phyloP scores from a whole-genome alignment of 495 filamentous ascomycete species.

The Usnea hakonensis region DNA sequence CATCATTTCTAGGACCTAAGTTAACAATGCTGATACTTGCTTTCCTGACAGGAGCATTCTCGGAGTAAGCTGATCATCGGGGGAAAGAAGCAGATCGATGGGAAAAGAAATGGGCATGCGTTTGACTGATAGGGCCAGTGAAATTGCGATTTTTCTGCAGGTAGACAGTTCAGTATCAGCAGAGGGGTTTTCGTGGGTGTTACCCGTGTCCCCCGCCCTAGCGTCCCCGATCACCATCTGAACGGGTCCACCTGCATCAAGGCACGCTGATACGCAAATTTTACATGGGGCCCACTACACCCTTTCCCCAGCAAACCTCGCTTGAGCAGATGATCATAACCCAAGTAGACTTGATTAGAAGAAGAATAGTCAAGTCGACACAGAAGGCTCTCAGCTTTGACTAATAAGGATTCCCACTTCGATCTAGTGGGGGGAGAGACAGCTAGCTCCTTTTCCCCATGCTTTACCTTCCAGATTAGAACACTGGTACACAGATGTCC shows the following conservation, averaged over 20 bases:
- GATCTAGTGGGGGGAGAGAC: not conserved
- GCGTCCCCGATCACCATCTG: not conserved
- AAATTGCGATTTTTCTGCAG: not conserved
- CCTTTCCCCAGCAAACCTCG: not conserved
- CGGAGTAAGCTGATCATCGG: not conserved
- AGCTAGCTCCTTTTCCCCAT: not conserved
- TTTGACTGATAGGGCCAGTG: no score
- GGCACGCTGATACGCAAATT: not conserved
- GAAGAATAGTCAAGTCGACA: not conserved
- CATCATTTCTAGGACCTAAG: no score
- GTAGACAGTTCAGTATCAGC: not conserved
- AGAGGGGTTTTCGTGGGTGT: not conserved
- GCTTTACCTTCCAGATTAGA: not conserved
- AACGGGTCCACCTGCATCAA: not conserved
- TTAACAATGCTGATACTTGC: not conserved
- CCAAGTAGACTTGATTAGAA: not conserved
- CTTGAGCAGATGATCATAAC: not conserved
- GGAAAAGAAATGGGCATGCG: not conserved
- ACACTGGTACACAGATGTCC: conserved; percentile 1
- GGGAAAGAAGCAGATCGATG: not conserved
- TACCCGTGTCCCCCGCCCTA: not conserved
- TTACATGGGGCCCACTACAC: not conserved
- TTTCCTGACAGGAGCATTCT: not conserved
- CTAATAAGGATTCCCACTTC: not conserved
- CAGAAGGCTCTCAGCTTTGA: not conserved